Conservation (phyloP, 228 moss, liverwort and hornwort genomes). For the Sphagnum magellanicum region DNA sequence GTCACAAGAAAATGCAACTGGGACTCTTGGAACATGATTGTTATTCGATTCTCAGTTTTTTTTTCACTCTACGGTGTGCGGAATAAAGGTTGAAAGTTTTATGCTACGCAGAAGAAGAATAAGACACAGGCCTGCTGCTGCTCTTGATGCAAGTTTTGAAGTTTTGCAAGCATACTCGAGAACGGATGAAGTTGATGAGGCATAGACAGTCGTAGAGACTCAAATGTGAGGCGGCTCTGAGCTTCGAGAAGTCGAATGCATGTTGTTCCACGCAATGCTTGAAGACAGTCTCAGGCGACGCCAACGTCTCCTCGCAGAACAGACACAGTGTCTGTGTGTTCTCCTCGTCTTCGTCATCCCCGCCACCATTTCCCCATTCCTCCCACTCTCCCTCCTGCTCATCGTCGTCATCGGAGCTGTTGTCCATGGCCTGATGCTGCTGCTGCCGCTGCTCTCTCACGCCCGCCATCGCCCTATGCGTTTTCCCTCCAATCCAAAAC, state of each 20-base stretch:
- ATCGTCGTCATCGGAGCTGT: constrained; percentile 21
- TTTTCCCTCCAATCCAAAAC: too few relatives aligned
- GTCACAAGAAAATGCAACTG: neutral
- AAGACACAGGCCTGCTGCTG: neutral
- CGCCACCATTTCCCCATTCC: constrained; percentile 45
- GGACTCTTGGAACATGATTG: neutral
- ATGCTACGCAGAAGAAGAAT: neutral
- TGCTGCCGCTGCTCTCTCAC: constrained; percentile 11
- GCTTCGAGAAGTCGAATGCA: constrained; percentile 53
- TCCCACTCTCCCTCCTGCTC: constrained; percentile 53
- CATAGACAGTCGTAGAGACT: constrained; percentile 60
- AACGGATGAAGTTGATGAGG: constrained; percentile 64
- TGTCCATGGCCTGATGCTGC: constrained; percentile 5
- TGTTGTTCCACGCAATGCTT: constrained; percentile 41
- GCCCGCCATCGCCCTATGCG: neutral
- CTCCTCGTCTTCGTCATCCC: constrained; percentile 20
- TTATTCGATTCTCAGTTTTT: neutral
- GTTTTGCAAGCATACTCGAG: constrained; percentile 20
- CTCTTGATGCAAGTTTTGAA: neutral
- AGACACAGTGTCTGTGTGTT: constrained; percentile 33
- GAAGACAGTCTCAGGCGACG: constrained; percentile 36
- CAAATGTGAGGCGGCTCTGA: constrained; percentile 36
- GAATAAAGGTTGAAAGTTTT: neutral
- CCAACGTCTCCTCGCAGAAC: constrained; percentile 28
- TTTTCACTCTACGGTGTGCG: neutral